Evolutionary conservation across 108 stramenopile species (phyloP), one percentile per base, ranked within the genome.

Genomic region (Conticribra weissflogii): DNA sequence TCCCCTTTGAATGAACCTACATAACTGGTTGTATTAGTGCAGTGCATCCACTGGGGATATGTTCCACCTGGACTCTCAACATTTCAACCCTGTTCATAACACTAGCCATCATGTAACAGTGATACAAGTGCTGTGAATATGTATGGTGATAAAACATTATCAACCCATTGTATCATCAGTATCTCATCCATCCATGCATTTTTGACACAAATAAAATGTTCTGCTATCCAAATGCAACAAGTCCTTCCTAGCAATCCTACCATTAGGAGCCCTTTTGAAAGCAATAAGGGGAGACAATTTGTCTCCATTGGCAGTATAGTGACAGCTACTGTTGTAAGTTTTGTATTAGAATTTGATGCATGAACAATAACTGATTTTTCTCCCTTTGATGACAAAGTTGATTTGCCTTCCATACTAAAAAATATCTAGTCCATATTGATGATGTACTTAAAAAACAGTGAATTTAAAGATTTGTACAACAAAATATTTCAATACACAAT

Each of bases 41-140:
- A 16, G 71, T 72, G 29, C 63, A 72, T 34, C 71, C 33, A 1
- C 52, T 2, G 21, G 71, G 36, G 48, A 54, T 49, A 63, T 52
- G 12, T 41, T 41, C 36, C 36, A 41, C 36, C 36, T 72, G 62
- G 22, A 72, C 62, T 1, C 71, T 63, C 24, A 72, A 3, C 0
- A 52, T 50, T 54, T 64, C 3, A 19, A 72, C 53, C 15, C 4
- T 2, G 14, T 36, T 9, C 2, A 64, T 53, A 36, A 72, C 62
- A 1, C 21, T 34, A 7, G 27, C 71, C 62, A 72, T 72, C 50
- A 64, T 63, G 52, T 72, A 63, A 34, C 61, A 63, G 3, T 27
- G 50, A 19, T 72, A 72, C 0, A 63, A 63, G 41, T 41, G 50
- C 49, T n/a, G 5, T 44, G 0, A 22, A 1, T 3, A 54, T 19